Conservation (phyloP, 176 grass and related monocot species). For the Aegilops speltoides region DNA sequence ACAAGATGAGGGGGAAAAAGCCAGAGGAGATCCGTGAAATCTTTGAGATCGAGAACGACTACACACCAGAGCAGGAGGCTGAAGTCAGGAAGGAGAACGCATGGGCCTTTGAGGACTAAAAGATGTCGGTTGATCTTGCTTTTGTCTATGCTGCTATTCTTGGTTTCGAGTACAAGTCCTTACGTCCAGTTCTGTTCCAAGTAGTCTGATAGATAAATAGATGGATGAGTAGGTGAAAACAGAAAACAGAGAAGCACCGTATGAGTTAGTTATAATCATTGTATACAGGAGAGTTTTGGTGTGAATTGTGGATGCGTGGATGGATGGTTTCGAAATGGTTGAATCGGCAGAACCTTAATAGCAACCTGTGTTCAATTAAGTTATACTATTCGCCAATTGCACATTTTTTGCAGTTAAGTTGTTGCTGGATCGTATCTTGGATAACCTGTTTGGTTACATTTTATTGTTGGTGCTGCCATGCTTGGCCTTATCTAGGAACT, state of each 20-base stretch:
- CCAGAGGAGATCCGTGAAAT: slow-evolving; percentile 51
- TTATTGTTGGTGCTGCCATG: background rate
- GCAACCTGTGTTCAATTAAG: slow-evolving; percentile 4
- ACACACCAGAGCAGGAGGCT: slow-evolving; percentile 58
- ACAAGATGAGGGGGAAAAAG: slow-evolving; percentile 77
- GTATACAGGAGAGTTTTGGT: background rate
- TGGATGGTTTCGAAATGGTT: slow-evolving; percentile 8
- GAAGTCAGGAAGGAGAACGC: slow-evolving; percentile 40
- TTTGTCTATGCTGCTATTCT: background rate
- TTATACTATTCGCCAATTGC: background rate
- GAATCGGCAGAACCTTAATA: background rate
- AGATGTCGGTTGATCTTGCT: background rate
- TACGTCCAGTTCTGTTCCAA: background rate
- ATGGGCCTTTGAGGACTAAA: slow-evolving; percentile 14
- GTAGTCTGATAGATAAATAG: slow-evolving; percentile 12
- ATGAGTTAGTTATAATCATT: background rate
- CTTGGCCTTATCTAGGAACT: background rate
- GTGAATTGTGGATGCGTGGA: background rate
- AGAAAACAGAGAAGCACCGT: background rate
- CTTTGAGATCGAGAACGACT: slow-evolving; percentile 68
- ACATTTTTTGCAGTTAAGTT: slow-evolving; percentile 7
- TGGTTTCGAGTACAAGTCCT: background rate
- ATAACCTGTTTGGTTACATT: background rate
- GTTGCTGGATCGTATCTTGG: background rate
- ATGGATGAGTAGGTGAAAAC: background rate